These are phyloP conservation scores for Canavalia gladiata DNA, from an alignment of 306 rosid species.

Conservation along the genomic window DNA sequence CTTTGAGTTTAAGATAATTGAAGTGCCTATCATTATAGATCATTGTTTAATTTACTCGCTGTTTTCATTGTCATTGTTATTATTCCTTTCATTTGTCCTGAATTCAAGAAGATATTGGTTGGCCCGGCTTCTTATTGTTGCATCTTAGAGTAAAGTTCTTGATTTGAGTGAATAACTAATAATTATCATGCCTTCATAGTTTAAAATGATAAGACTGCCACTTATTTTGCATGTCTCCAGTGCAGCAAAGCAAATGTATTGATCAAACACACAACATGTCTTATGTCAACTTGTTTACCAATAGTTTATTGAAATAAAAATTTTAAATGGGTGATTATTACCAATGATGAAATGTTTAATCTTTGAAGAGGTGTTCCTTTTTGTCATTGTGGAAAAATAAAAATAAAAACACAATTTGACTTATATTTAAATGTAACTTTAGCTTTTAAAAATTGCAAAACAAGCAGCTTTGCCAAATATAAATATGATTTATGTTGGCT, in stretches of 20 bases:
- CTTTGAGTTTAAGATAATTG: conserved; percentile 40
- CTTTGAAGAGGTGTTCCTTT: conserved; percentile 27
- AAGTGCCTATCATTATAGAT: conserved; percentile 32
- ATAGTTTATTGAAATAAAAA: conserved; percentile 15
- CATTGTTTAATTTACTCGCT: conserved; percentile 29
- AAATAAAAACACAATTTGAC: conserved; percentile 16
- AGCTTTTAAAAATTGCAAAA: conserved; percentile 36
- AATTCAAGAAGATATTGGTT: neutral
- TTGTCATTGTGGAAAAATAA: conserved; percentile 16
- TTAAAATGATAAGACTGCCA: conserved; percentile 16
- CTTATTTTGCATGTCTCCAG: conserved; percentile 34
- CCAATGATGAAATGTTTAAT: conserved; percentile 40
- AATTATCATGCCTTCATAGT: neutral
- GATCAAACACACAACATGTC: conserved; percentile 10
- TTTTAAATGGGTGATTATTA: conserved; percentile 29
- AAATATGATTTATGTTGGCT: conserved; percentile 32
- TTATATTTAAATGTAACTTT: conserved; percentile 21
- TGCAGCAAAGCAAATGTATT: conserved; percentile 32
- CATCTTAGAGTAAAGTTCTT: conserved; percentile 19
- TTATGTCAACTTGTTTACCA: conserved; percentile 26
- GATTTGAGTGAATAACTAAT: conserved; percentile 42
- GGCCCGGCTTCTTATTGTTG: conserved; percentile 21
- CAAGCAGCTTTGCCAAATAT: conserved; percentile 17
- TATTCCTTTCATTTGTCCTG: neutral
- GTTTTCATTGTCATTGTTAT: conserved; percentile 33